Conservation (phyloP, 768 basidiomycete genomes). For the Strobilomyces confusus region DNA sequence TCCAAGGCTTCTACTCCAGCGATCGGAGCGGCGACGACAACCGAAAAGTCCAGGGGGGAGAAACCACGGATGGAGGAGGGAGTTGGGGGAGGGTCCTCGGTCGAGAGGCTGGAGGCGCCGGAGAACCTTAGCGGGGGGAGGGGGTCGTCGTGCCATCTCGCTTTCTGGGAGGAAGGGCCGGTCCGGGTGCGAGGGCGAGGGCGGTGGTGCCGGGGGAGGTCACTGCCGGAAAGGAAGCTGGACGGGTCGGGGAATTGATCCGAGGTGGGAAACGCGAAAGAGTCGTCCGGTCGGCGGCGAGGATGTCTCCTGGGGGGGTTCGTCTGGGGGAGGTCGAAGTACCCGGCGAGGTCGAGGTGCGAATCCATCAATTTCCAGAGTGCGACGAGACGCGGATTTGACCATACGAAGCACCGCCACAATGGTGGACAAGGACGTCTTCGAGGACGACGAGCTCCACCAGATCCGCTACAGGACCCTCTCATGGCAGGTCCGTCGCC, state of each 20-base stretch:
- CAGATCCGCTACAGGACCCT: background rate
- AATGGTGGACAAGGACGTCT: background rate
- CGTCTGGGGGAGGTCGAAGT: conserved; percentile 27
- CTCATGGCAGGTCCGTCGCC: background rate
- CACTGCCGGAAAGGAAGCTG: conserved; percentile 22
- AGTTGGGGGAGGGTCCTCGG: conserved; percentile 70
- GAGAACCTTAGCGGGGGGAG: conserved; percentile 59
- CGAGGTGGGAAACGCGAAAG: conserved; percentile 28
- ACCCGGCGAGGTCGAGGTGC: background rate
- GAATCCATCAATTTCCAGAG: background rate
- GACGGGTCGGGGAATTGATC: conserved; percentile 24
- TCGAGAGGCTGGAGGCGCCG: conserved; percentile 55
- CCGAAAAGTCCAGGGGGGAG: conserved; percentile 47
- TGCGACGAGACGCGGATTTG: background rate
- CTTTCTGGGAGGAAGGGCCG: conserved; percentile 47
- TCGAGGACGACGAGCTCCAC: background rate
- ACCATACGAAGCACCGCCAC: too few species aligned
- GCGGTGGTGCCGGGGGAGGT: conserved; percentile 30
- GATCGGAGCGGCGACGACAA: conserved; percentile 71
- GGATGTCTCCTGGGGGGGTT: conserved; percentile 29
- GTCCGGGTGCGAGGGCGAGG: conserved; percentile 54
- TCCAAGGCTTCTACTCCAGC: conserved; percentile 85
- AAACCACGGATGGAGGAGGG: conserved; percentile 34
- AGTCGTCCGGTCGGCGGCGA: conserved; percentile 24
- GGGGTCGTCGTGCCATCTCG: conserved; percentile 40